Evolutionary conservation across 139 green algal genomes (phyloP), one percentile per base, ranked within the genome.

Genomic region (Choricystis sp.): DNA sequence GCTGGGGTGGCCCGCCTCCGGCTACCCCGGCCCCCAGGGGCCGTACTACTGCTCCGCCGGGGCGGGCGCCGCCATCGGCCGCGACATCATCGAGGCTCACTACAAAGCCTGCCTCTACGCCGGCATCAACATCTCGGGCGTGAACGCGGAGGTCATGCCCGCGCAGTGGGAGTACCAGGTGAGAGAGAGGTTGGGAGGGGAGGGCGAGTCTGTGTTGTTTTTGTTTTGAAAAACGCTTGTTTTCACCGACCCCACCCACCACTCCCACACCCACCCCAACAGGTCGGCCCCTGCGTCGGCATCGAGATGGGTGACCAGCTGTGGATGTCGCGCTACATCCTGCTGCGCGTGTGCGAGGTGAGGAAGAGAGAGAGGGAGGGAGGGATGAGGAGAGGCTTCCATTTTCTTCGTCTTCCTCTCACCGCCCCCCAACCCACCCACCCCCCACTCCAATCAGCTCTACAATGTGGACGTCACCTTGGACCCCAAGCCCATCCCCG

Each of bases 111-210:
- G 87, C 83, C 80, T 94, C 71, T 81, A 84, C 69, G 81, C 81
- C 28, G 84, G 85, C 64, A 71, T 94, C 5, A 79, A 69, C 70
- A 89, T 90, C 81, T 79, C 62, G 19, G 87, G 87, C 68, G 91
- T 94, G 72, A 94, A 94, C 73, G 74, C 86, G 55, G 87, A 94
- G 85, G 82, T 94, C 28, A 87, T 94, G 87, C 87, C 87, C 55
- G 87, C 86, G 27, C 87, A 94, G 79, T 94, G 87, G 87, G 87
- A 94, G 82, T 94, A 83, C 87, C 87, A 94, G 84, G 85, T 94
- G 29, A 86, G n/a, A n/a, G n/a, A n/a, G n/a, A n/a, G n/a, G n/a
- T n/a, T n/a, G 82, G 57, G 76, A 76, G n/a, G n/a, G n/a, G n/a
- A n/a, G n/a, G n/a, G n/a, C n/a, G n/a, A n/a, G n/a, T n/a, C n/a